Evolutionary conservation across 169 alveolate genomes (phyloP).

Genomic region (Eimeria praecox): DNA sequence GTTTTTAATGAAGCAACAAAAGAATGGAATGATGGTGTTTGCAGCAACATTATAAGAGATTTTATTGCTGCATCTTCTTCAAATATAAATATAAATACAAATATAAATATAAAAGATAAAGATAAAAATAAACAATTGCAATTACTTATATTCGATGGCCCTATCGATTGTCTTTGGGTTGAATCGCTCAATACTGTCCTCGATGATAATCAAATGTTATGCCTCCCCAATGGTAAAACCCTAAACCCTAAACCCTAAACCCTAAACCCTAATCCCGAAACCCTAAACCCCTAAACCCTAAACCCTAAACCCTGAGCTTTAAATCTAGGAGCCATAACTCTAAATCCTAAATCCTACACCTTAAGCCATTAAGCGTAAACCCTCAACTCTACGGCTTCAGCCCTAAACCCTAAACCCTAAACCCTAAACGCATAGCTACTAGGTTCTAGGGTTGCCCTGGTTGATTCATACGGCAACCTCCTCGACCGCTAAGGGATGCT

Average conservation of each 20-base stretch:
- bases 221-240: constrained; percentile 93
- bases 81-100: constrained; percentile 80
- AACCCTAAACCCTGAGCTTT: background rate
- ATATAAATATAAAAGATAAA: constrained; percentile 80
- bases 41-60: constrained; percentile 94
- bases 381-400: background rate
- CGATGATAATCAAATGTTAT: constrained; percentile 98
- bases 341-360: background rate
- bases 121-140: constrained; percentile 84
- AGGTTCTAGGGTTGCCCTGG: background rate
- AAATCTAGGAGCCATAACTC: too few species aligned
- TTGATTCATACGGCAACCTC: background rate
- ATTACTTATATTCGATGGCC: constrained; percentile 97
- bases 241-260: background rate
- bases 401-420: background rate
- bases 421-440: background rate
- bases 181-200: constrained; percentile 97
- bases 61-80: too few species aligned
- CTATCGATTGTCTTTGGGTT: constrained; percentile 98
- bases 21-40: constrained; percentile 98
- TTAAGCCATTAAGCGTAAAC: background rate
- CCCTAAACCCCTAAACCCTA: background rate
- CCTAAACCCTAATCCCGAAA: background rate
- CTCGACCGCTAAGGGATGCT: too few species aligned
- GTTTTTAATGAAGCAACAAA: constrained; percentile 95